Percentiles rank a stretch among this genome's conserved stretches.
Conservation (phyloP, 805 yeast genomes). For the Brettanomyces sp. region DNA sequence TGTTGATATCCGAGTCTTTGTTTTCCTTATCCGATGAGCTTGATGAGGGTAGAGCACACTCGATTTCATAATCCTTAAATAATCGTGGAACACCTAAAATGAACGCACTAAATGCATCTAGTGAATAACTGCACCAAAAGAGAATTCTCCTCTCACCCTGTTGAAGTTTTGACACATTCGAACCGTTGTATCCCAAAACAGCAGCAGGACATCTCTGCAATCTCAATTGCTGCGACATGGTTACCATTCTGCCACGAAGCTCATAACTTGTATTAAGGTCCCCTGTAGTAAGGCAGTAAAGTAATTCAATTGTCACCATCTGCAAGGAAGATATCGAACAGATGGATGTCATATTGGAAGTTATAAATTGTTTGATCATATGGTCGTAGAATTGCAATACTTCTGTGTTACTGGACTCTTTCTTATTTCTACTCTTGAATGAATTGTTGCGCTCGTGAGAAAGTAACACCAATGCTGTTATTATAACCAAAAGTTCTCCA, state of each 20-base stretch:
- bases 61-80: slow-evolving; percentile 72
- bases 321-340: slow-evolving; percentile 66
- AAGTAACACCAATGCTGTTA: slow-evolving; percentile 41
- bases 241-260: slow-evolving; percentile 62
- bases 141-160: slow-evolving; percentile 76
- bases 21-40: slow-evolving; percentile 23
- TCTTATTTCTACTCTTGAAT: neutral
- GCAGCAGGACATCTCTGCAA: slow-evolving; percentile 84
- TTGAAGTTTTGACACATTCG: slow-evolving; percentile 55
- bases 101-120: slow-evolving; percentile 68
- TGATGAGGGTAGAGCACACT: slow-evolving; percentile 71
- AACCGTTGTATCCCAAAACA: slow-evolving; percentile 57
- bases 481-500: slow-evolving; percentile 44
- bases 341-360: slow-evolving; percentile 48
- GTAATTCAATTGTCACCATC: slow-evolving; percentile 55
- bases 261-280: slow-evolving; percentile 68
- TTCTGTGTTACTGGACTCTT: slow-evolving; percentile 19
- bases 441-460: slow-evolving; percentile 25
- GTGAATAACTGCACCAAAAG: slow-evolving; percentile 75
- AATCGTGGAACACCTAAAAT: slow-evolving; percentile 77
- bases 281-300: slow-evolving; percentile 65
- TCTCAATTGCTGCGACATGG: slow-evolving; percentile 80
- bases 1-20: slow-evolving; percentile 40
- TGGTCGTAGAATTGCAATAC: slow-evolving; percentile 45
- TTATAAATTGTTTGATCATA: slow-evolving; percentile 52